Base-by-base conservation (phyloP, 768 basidiomycete genomes). In the Dioszegia hungarica region DNA sequence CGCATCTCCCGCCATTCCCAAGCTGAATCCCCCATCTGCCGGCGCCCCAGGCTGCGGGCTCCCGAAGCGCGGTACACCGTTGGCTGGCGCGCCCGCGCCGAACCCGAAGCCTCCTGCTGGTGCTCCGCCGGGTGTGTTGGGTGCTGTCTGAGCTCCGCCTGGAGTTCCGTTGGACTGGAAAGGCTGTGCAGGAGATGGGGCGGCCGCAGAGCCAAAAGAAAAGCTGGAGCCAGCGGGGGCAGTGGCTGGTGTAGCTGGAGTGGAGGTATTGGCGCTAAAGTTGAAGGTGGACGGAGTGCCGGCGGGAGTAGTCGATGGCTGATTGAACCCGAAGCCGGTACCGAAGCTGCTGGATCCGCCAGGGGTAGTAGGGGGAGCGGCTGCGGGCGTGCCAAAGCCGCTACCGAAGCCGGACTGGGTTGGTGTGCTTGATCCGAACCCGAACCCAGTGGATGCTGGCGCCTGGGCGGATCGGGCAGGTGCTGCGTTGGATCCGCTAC, bases 11-110 rank as follows among this genome's bases (percentile, higher is more conserved):
- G 39, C 62, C 37, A 53, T 29, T 10, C 62, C 62, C 25, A 63
- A 25, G 52, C 59, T 63, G 58, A 63, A 63, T 1, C 62, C 62
- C 14, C 48, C 62, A 28, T 46, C 57, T 6, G 52, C 29, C 11
- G 33, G 40, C 4, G 44, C 24, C 4, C 31, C 48, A 11, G 60
- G 60, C 15, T 48, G 59, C 8, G 62, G 62, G 56, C 62, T 63
- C 10, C 58, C 62, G 25, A 60, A 59, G 4, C 58, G 29, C 27
- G 62, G 54, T 19, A 52, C n/a, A n/a, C 24, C 12, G 22, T 22
- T 22, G n/a, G 46, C n/a, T 19, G 41, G 41, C 6, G n/a, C 41
- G 22, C 5, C 19, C n/a, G 33, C 53, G 29, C 54, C 58, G 38
- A 59, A 59, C 14, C 24, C n/a, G 22, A 25, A 25, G 6, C 49